Evolutionary conservation across 176 grass and related monocot genomes (phyloP), one percentile per base, ranked within the genome.

Genomic region (Aechmea fasciata): DNA sequence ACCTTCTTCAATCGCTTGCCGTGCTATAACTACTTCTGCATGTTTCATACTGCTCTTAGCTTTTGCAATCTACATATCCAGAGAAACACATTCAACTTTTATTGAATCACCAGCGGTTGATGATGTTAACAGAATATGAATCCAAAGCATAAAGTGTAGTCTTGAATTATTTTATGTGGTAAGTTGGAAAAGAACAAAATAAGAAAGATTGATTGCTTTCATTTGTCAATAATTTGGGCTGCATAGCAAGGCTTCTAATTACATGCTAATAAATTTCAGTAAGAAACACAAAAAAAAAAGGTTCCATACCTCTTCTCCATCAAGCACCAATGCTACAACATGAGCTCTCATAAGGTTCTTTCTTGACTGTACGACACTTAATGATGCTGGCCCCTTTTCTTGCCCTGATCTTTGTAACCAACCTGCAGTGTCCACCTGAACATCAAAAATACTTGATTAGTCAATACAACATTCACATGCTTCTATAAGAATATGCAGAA

Each of bases 281-380:
- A 73, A 77, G 69, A 9, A 68, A 13, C 41, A 26, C 2, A 64
- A 2, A 64, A 25, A 33, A 75, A 24, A 14, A 52, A 13, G 3
- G 33, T 41, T 13, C 15, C 75, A 62, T 78, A 92, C 93, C 88
- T 92, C 82, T 82, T 92, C 88, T 68, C 81, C 93, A 74, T 92
- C 93, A 71, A 96, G 89, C 48, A 96, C 93, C 77, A 96, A 85
- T 81, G 89, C 88, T 66, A 96, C 81, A 76, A 96, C 81, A 76
- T 96, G 93, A 79, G 93, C 93, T 73, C 93, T 89, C 88, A 92
- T 92, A 61, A 96, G 81, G 65, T 87, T 96, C 69, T 96, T 96
- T 90, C 89, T 96, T 73, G 88, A 90, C 73, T 96, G 93, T 67
- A 96, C 79, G 49, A 96, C 77, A 64, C 93, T 92, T 49, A 96